Conservation (phyloP, 2,329 filamentous ascomycete genomes). For the Aureobasidium sp. region DNA sequence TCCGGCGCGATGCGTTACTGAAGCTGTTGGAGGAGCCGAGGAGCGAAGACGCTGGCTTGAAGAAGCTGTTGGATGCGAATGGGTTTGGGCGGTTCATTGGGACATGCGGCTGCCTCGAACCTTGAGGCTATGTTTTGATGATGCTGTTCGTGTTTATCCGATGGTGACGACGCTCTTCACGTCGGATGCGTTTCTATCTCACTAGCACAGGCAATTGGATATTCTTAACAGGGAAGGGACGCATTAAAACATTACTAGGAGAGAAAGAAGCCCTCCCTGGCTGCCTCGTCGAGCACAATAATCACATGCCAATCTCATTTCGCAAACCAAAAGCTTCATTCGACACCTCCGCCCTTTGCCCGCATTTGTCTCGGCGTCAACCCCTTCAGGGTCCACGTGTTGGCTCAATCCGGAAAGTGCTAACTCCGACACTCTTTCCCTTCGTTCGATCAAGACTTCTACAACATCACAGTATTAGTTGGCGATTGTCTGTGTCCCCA, state of each 20-base stretch:
- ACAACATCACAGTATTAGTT: background rate
- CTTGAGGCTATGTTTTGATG: background rate
- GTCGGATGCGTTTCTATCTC: background rate
- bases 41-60: conserved; percentile 34
- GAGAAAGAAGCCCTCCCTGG: background rate
- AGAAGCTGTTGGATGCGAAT: conserved; percentile 26
- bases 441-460: background rate
- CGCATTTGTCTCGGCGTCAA: background rate
- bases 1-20: conserved; percentile 17
- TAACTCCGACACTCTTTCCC: conserved; percentile 2
- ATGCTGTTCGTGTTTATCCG: background rate
- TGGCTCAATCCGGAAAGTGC: background rate
- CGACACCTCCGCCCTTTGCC: background rate
- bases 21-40: conserved; percentile 24
- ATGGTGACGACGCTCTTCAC: background rate
- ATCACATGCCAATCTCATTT: background rate
- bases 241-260: background rate
- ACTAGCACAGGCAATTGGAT: background rate
- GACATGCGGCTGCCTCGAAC: background rate
- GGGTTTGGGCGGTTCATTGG: conserved; percentile 22
- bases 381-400: background rate
- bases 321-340: background rate
- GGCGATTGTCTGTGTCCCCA: too few relatives aligned
- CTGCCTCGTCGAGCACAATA: background rate
- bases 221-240: background rate